Conservation (phyloP, 441 rosid genomes). For the Aleurites moluccanus region DNA sequence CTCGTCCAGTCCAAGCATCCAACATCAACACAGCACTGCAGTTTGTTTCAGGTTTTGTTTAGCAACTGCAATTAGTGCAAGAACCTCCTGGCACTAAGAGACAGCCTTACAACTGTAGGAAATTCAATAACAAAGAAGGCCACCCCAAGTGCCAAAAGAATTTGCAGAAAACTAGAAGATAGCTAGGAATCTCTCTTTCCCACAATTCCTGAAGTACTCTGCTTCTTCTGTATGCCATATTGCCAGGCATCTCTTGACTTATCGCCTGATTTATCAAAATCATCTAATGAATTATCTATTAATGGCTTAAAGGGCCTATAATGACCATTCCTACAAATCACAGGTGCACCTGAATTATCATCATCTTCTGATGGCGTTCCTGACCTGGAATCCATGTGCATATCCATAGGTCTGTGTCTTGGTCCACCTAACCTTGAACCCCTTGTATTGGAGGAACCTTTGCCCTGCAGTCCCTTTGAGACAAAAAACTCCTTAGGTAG, state of each 20-base stretch:
- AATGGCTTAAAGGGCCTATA: conserved; percentile 43
- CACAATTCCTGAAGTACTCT: conserved; percentile 41
- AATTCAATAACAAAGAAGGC: neutral
- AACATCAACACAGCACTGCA: conserved; percentile 1
- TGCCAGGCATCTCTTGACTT: conserved; percentile 79
- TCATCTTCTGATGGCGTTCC: conserved; percentile 76
- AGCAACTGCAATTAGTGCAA: neutral
- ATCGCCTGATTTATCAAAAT: conserved; percentile 58
- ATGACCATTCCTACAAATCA: conserved; percentile 58
- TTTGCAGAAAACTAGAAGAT: conserved; percentile 20
- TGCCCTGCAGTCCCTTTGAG: conserved; percentile 58
- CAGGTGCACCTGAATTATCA: conserved; percentile 47
- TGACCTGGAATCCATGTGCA: conserved; percentile 64
- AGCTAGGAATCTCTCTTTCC: conserved; percentile 65
- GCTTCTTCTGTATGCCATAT: conserved; percentile 68
- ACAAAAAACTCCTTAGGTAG: conserved; percentile 69
- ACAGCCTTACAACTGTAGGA: conserved; percentile 11
- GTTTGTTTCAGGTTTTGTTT: conserved; percentile 13
- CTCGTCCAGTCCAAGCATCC: conserved; percentile 17
- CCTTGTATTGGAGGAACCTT: conserved; percentile 54
- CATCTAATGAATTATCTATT: conserved; percentile 58
- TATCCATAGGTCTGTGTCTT: conserved; percentile 64
- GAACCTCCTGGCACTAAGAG: conserved; percentile 22
- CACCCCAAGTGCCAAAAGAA: conserved; percentile 10
- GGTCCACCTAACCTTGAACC: conserved; percentile 64